Percentiles rank a stretch among this genome's conserved stretches.
Conservation (phyloP, 2,329 filamentous ascomycete species). For the Rutstroemia sp. region DNA sequence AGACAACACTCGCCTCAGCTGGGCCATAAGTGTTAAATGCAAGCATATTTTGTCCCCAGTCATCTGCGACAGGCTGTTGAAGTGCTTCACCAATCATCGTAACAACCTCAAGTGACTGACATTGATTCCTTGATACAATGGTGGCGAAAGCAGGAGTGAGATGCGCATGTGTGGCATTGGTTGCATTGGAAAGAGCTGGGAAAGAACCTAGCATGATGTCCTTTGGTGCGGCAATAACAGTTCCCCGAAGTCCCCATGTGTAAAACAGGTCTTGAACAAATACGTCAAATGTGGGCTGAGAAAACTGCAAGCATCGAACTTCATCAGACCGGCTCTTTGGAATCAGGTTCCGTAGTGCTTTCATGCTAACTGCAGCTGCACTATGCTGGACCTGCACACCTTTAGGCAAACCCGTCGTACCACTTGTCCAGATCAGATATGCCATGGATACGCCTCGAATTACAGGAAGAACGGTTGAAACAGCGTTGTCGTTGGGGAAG, state of each 20-base stretch:
- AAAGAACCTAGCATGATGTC: constrained; percentile 1
- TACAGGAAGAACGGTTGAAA: neutral
- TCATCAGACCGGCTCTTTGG: neutral
- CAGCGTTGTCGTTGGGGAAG: neutral
- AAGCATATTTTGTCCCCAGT: constrained; percentile 22
- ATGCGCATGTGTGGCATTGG: neutral
- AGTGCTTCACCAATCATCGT: constrained; percentile 6
- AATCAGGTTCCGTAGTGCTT: neutral
- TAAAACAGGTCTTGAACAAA: constrained; percentile 1
- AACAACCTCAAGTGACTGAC: neutral
- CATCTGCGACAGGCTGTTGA: neutral
- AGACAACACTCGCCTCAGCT: constrained; percentile 11
- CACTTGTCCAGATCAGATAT: constrained; percentile 20
- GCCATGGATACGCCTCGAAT: constrained; percentile 7
- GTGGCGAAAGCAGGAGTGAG: constrained; percentile 1
- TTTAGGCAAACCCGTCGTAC: constrained; percentile 15
- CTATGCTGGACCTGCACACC: constrained; percentile 13
- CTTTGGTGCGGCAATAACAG: constrained; percentile 1
- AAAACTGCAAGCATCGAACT: neutral
- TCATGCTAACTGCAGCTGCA: constrained; percentile 3
- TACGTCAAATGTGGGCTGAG: constrained; percentile 3
- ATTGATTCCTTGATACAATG: neutral
- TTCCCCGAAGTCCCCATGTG: constrained; percentile 2
- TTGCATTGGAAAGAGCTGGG: neutral
- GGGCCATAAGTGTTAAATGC: neutral